phyloP scores from a whole-genome alignment of 2,329 filamentous ascomycete genomes.

The Periconia sp. region DNA sequence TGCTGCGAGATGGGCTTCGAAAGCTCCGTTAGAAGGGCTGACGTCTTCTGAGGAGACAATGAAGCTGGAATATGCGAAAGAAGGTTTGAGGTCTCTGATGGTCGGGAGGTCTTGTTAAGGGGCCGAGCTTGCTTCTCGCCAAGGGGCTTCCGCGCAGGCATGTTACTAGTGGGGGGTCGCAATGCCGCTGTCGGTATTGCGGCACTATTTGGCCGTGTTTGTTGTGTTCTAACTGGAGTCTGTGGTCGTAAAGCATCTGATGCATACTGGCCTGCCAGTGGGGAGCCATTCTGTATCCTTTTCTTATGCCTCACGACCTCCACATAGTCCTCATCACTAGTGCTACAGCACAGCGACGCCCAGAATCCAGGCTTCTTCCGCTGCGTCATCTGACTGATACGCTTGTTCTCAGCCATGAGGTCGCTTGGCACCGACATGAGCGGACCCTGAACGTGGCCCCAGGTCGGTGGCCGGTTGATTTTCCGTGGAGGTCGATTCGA shows the following conservation, averaged over 20 bases:
- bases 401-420: constrained; percentile 37
- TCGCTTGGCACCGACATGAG: constrained; percentile 52
- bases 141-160: constrained; percentile 31
- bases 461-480: constrained; percentile 49
- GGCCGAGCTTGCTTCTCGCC: constrained; percentile 30
- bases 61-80: constrained; percentile 73
- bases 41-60: constrained; percentile 71
- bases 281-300: constrained; percentile 22
- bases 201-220: constrained; percentile 12
- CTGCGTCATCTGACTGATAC: constrained; percentile 22
- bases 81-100: constrained; percentile 50
- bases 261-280: constrained; percentile 12
- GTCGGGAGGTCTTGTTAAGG: constrained; percentile 24
- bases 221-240: constrained; percentile 11
- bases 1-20: constrained; percentile 73
- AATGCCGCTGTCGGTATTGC: constrained; percentile 8
- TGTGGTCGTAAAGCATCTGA: constrained; percentile 21
- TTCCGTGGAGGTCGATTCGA: constrained; percentile 26
- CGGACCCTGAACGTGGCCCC: constrained; percentile 53
- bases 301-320: constrained; percentile 51
- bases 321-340: constrained; percentile 47
- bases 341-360: constrained; percentile 50
- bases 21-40: constrained; percentile 76
- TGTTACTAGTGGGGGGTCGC: constrained; percentile 16
- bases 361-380: constrained; percentile 47